Base-by-base conservation (phyloP, 2,329 filamentous ascomycete genomes). In the Hypomyces perniciosus region DNA sequence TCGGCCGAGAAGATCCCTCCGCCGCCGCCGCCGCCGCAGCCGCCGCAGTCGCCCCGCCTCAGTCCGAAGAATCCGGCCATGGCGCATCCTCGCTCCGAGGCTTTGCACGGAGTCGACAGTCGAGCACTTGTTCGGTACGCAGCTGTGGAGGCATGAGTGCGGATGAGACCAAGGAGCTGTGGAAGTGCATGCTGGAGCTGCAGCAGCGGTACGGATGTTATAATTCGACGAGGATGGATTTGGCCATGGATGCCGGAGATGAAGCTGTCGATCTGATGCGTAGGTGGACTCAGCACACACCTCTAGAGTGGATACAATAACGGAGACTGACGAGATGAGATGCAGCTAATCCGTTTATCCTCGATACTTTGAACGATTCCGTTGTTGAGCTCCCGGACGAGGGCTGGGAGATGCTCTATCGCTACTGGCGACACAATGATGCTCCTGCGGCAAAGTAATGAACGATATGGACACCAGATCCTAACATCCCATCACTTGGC, bases 121-220 rank as follows among this genome's bases (percentile, higher is more conserved):
- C 63, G 10, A 62, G 62, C 58, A 59, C 61, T 34, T 62, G 56
- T 45, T 65, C 62, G 4, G 61, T 63, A 8, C 62, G 55, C 6
- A 65, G 62, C 58, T 65, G 62, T 54, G 62, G 62, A 52, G 55
- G 54, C 55, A 63, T 71, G 64, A 65, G 57, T 27, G 57, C 59
- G 27, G 67, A 71, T 30, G 71, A 73, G 52, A 72, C 68, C 4
- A 62, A 66, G 20, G 67, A 70, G 34, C 59, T 77, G 3, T 77
- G 74, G 74, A 60, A 64, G 44, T 74, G 73, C 56, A 77, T 77
- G 74, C 65, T 77, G 2, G 68, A 72, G 44, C 64, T 77, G 7
- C 74, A 77, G 59, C 63, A 66, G 53, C 66, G 62, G 5, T 77
- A 74, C 47, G 70, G 70, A 5, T 77, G 74, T 62, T 77, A 77